Percentiles rank a stretch among this genome's conserved stretches.
Conservation (phyloP, 768 basidiomycete genomes). For the Suillus alpinus region DNA sequence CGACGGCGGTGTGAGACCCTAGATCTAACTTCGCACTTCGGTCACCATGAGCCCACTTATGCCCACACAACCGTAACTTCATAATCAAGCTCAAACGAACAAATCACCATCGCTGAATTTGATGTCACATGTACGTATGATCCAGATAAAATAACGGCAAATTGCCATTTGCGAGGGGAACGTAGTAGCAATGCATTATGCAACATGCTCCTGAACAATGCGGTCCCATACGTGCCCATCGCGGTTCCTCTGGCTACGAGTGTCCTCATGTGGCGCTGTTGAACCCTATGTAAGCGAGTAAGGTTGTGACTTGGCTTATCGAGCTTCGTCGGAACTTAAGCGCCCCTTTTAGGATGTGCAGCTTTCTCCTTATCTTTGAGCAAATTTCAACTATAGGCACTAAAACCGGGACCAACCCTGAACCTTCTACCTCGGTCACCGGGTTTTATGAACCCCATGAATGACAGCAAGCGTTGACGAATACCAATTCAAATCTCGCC, state of each 20-base stretch:
- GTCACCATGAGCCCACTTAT: not conserved
- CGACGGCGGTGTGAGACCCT: not conserved
- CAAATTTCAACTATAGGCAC: not conserved
- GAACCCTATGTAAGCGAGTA: slow-evolving; percentile 3
- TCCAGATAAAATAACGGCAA: not conserved
- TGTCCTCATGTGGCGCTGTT: slow-evolving; percentile 1
- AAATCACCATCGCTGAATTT: not conserved
- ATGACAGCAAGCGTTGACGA: not conserved
- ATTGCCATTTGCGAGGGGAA: not conserved
- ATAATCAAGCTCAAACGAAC: slow-evolving; percentile 1
- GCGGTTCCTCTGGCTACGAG: not conserved
- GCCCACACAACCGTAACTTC: not conserved
- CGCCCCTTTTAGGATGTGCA: slow-evolving; percentile 25
- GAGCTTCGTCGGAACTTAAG: slow-evolving; percentile 27
- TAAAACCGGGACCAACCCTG: not conserved
- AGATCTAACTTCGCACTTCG: not conserved
- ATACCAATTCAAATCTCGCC: not conserved
- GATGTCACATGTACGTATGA: not conserved
- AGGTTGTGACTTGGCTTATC: slow-evolving; percentile 14
- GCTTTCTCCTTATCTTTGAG: not conserved
- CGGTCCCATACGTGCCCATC: not conserved
- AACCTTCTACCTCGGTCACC: slow-evolving; percentile 4
- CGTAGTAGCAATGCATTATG: not conserved
- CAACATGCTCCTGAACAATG: not conserved
- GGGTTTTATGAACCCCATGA: not conserved